Evolutionary conservation across 2,329 filamentous ascomycete species (phyloP).

Genomic region (Colletotrichum sp.): DNA sequence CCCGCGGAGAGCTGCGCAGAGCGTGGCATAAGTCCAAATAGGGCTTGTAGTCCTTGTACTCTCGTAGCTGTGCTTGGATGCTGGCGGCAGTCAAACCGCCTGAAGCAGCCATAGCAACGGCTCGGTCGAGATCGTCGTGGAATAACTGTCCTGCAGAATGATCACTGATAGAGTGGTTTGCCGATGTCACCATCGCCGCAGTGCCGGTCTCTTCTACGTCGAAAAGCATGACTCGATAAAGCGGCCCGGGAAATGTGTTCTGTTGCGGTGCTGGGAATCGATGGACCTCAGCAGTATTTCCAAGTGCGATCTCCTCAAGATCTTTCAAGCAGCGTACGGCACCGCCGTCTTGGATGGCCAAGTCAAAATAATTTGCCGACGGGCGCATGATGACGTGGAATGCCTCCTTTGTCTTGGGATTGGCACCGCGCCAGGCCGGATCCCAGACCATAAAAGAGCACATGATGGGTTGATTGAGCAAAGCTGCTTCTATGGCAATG

Average conservation of each 20-base stretch:
- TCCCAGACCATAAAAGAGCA: not conserved
- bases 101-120: not conserved
- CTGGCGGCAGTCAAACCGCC: not conserved
- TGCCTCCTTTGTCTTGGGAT: not conserved
- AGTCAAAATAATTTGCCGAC: not conserved
- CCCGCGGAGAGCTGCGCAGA: not conserved
- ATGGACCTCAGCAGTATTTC: not conserved
- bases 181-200: not conserved
- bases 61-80: not conserved
- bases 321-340: not conserved
- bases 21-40: not conserved
- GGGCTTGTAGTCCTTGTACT: not conserved
- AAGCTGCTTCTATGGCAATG: not conserved
- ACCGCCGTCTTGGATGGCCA: not conserved
- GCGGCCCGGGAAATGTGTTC: not conserved
- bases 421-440: not conserved
- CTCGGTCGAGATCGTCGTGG: not conserved
- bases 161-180: not conserved
- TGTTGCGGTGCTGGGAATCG: not conserved
- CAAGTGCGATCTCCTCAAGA: not conserved
- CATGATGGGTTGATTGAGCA: not conserved
- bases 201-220: not conserved
- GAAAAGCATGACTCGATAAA: not conserved
- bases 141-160: not conserved
- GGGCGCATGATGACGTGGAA: not conserved